These are phyloP conservation scores for Trichosporon coremiiforme DNA, from an alignment of 1,284 basidiomycete species.

Conservation along the genomic window DNA sequence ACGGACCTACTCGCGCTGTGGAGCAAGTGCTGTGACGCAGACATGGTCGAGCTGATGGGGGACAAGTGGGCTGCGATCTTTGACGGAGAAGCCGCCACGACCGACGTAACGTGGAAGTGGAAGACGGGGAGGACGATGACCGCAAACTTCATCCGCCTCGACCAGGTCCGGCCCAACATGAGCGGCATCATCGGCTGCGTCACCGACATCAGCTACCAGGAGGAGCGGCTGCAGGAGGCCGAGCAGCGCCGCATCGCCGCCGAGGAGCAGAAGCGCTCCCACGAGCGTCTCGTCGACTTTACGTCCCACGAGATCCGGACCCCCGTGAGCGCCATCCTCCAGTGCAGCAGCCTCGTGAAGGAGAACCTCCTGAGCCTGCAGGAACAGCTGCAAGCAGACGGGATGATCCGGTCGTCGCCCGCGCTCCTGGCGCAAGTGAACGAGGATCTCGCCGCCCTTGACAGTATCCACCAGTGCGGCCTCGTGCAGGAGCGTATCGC, in stretches of 20 bases:
- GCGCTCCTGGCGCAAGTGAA: slow-evolving; percentile 42
- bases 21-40: slow-evolving; percentile 26
- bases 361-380: slow-evolving; percentile 39
- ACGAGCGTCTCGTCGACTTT: slow-evolving; percentile 45
- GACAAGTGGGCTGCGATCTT: slow-evolving; percentile 29
- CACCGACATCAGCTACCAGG: slow-evolving; percentile 48
- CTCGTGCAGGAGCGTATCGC: slow-evolving; percentile 57
- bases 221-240: slow-evolving; percentile 38
- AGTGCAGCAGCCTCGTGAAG: slow-evolving; percentile 41
- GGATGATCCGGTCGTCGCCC: slow-evolving; percentile 27
- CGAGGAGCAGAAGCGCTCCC: slow-evolving; percentile 39
- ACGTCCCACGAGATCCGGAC: slow-evolving; percentile 45
- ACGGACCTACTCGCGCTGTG: slow-evolving; percentile 21
- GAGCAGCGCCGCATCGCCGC: slow-evolving; percentile 36
- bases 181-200: slow-evolving; percentile 50
- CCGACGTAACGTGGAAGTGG: slow-evolving; percentile 46
- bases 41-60: slow-evolving; percentile 15
- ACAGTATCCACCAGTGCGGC: slow-evolving; percentile 51
- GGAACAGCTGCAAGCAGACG: slow-evolving; percentile 24
- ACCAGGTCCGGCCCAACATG: slow-evolving; percentile 39
- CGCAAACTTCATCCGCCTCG: slow-evolving; percentile 47
- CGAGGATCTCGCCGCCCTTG: slow-evolving; percentile 47
- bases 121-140: slow-evolving; percentile 39
- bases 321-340: slow-evolving; percentile 43
- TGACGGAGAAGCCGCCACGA: slow-evolving; percentile 20